phyloP scores from a whole-genome alignment of 1,284 basidiomycete species.

The Jaminaea rosea region DNA sequence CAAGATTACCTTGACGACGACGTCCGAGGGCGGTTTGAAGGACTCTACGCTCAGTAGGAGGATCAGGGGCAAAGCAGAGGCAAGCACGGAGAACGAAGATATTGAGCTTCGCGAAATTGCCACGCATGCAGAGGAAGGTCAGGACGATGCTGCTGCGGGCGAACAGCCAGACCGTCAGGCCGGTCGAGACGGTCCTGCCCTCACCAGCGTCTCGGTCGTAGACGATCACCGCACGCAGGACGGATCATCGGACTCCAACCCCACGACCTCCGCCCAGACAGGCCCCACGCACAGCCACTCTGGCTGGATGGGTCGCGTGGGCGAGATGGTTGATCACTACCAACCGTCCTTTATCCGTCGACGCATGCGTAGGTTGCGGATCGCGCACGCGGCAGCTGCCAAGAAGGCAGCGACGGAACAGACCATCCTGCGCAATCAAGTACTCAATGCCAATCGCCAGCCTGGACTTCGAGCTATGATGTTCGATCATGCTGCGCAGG shows the following conservation, averaged over 20 bases:
- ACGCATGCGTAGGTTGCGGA: conserved; percentile 27
- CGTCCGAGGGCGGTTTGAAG: background rate
- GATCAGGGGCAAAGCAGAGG: background rate
- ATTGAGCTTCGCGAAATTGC: conserved; percentile 1
- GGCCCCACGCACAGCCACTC: conserved; percentile 15
- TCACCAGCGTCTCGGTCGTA: conserved; percentile 4
- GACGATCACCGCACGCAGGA: conserved; percentile 26
- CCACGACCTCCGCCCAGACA: conserved; percentile 15
- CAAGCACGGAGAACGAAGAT: too few relatives aligned
- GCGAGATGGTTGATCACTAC: conserved; percentile 20
- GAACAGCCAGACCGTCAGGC: too few relatives aligned
- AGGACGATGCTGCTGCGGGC: conserved; percentile 2
- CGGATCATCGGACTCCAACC: conserved; percentile 20
- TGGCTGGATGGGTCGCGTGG: conserved; percentile 22
- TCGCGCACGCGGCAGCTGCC: conserved; percentile 36
- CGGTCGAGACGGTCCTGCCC: conserved; percentile 4
- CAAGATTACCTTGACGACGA: conserved; percentile 11
- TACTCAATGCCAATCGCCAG: conserved; percentile 18
- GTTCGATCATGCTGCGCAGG: conserved; percentile 12
- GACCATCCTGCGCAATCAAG: conserved; percentile 29
- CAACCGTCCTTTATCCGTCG: conserved; percentile 35
- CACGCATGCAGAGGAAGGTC: conserved; percentile 1
- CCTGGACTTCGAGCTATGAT: conserved; percentile 34
- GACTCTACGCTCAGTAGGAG: background rate
- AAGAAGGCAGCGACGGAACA: conserved; percentile 32